A percentile compares a stretch with the other conserved stretches of the same genome.
Conservation (phyloP, 176 grass and related monocot genomes). For the Thalia dealbata region DNA sequence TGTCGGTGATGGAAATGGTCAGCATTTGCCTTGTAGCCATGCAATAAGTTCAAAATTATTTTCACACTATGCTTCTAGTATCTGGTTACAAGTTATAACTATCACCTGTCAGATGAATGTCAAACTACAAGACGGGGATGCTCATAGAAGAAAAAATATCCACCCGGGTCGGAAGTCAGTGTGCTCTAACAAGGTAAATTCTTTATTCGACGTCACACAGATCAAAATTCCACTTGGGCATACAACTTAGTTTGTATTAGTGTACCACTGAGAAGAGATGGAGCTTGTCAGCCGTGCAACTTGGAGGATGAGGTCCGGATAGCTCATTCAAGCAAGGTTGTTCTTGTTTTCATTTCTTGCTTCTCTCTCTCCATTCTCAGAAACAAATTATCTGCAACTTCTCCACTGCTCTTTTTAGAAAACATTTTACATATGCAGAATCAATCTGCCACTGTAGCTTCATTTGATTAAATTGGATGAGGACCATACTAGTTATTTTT, state of each 20-base stretch:
- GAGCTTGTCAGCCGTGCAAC: slow-evolving; percentile 28
- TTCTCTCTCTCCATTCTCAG: not conserved
- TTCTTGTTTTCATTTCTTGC: not conserved
- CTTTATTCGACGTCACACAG: slow-evolving; percentile 21
- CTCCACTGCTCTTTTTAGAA: not conserved
- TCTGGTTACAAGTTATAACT: too few species aligned
- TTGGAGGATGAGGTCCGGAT: slow-evolving; percentile 58
- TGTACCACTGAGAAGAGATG: slow-evolving; percentile 56
- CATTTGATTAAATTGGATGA: too few species aligned
- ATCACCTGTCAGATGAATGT: slow-evolving; percentile 53
- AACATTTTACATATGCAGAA: too few species aligned
- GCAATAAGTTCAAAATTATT: too few species aligned
- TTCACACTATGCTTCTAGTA: too few species aligned
- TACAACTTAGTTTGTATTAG: slow-evolving; percentile 79
- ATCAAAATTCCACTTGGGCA: slow-evolving; percentile 68
- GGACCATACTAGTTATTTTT: not conserved
- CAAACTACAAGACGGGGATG: slow-evolving; percentile 21
- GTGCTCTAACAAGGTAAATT: not conserved
- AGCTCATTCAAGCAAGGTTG: slow-evolving; percentile 3
- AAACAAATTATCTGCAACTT: not conserved
- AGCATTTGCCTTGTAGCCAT: too few species aligned
- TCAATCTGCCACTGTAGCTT: too few species aligned
- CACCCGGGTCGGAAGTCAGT: slow-evolving; percentile 43
- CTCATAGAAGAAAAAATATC: slow-evolving; percentile 78
- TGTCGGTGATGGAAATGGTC: too few species aligned